Conservation (phyloP, 2,329 filamentous ascomycete genomes). For the Hypocrella siamensis region DNA sequence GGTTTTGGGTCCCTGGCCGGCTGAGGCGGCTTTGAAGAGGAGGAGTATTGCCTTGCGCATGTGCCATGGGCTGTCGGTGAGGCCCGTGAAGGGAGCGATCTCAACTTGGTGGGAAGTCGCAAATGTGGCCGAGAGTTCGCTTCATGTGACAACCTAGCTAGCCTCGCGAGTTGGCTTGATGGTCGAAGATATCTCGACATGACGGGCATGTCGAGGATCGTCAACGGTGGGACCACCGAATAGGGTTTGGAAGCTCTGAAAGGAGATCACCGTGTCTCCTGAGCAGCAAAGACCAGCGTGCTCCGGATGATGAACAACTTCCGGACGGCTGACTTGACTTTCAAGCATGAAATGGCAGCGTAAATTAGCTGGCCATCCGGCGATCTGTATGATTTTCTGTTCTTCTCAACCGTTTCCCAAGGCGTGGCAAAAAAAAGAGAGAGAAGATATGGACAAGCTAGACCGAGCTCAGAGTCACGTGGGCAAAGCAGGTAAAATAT, state of each 20-base stretch:
- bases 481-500: too few relatives aligned
- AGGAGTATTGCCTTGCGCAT: constrained; percentile 21
- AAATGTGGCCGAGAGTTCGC: constrained; percentile 30
- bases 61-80: constrained; percentile 17
- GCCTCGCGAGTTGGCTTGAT: constrained; percentile 48
- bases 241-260: constrained; percentile 8
- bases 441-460: too few relatives aligned
- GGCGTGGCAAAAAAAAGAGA: too few relatives aligned
- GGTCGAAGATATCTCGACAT: constrained; percentile 55
- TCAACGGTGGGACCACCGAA: constrained; percentile 18
- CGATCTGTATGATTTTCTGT: too few relatives aligned
- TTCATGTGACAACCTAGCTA: constrained; percentile 40
- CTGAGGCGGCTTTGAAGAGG: constrained; percentile 17
- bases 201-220: constrained; percentile 15
- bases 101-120: constrained; percentile 16
- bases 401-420: too few relatives aligned
- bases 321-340: too few relatives aligned
- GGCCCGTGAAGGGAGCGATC: constrained; percentile 18
- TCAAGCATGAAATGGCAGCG: too few relatives aligned
- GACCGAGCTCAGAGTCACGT: too few relatives aligned
- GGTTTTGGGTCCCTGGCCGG: constrained; percentile 18
- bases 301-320: constrained; percentile 3
- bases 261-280: constrained; percentile 16
- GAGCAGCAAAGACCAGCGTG: constrained; percentile 11
- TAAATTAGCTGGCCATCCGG: too few relatives aligned